A percentile compares a stretch with the other conserved stretches of the same genome.
phyloP scores from a whole-genome alignment of 768 basidiomycete species.

The Tricholoma sp. region DNA sequence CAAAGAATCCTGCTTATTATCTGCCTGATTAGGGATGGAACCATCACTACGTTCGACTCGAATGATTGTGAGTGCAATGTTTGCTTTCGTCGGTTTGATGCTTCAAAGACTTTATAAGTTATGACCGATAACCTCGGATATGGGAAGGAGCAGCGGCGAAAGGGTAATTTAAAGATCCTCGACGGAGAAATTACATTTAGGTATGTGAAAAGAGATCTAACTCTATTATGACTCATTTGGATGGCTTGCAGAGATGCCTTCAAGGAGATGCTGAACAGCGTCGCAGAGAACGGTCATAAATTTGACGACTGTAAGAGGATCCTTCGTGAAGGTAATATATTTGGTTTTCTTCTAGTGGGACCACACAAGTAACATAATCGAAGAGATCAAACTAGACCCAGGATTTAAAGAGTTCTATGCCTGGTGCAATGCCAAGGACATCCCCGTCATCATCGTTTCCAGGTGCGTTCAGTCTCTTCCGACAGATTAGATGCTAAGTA shows the following conservation, averaged over 20 bases:
- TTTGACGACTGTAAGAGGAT: constrained; percentile 84
- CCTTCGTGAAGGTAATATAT: constrained; percentile 56
- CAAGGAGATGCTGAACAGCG: constrained; percentile 78
- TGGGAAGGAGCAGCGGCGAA: constrained; percentile 68
- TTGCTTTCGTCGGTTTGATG: neutral
- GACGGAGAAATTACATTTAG: constrained; percentile 66
- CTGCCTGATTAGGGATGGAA: constrained; percentile 65
- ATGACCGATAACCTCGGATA: constrained; percentile 89
- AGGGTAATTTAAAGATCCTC: constrained; percentile 70
- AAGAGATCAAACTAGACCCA: constrained; percentile 81
- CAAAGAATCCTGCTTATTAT: neutral
- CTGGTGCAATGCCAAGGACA: constrained; percentile 75
- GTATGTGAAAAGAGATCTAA: constrained; percentile 27
- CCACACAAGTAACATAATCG: neutral
- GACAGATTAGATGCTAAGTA: neutral
- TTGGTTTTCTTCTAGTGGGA: neutral
- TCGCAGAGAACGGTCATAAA: constrained; percentile 66
- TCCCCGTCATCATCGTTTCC: constrained; percentile 92
- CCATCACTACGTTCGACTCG: constrained; percentile 88
- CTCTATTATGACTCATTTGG: neutral
- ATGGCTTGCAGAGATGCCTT: constrained; percentile 69
- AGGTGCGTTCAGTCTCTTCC: constrained; percentile 41
- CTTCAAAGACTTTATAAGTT: constrained; percentile 37
- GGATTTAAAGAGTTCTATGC: constrained; percentile 86
- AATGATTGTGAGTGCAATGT: constrained; percentile 72